These are phyloP conservation scores for Leishmania major DNA, from an alignment of 208 protist genomes.

Conservation along the genomic window DNA sequence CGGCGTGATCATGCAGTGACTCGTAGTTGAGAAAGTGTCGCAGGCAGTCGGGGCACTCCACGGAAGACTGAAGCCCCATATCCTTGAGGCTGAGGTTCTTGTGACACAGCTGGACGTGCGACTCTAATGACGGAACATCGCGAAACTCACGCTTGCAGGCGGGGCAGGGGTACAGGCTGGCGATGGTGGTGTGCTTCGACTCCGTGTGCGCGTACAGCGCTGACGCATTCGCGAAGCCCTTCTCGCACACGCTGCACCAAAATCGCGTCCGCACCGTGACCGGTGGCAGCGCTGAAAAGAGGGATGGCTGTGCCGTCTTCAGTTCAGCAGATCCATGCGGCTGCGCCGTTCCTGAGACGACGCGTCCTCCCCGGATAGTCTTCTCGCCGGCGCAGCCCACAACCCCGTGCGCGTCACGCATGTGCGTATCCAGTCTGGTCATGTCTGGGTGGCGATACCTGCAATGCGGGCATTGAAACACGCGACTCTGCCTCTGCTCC, in stretches of 20 bases:
- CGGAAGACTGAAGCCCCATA: slow-evolving; percentile 52
- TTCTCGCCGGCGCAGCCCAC: neutral
- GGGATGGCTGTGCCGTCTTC: neutral
- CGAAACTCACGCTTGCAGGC: slow-evolving; percentile 80
- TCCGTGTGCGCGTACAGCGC: slow-evolving; percentile 61
- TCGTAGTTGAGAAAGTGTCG: slow-evolving; percentile 65
- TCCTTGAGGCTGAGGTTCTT: slow-evolving; percentile 64
- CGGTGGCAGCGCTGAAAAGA: slow-evolving; percentile 10
- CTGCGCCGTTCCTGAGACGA: neutral
- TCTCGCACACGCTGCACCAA: slow-evolving; percentile 85
- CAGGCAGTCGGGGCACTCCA: slow-evolving; percentile 54
- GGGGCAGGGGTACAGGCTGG: slow-evolving; percentile 70
- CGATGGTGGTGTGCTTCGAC: slow-evolving; percentile 56
- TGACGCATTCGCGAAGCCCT: slow-evolving; percentile 58
- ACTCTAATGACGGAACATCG: slow-evolving; percentile 62
- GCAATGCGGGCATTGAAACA: slow-evolving; percentile 62
- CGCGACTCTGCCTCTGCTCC: slow-evolving; percentile 23
- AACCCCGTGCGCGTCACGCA: slow-evolving; percentile 44
- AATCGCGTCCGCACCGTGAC: slow-evolving; percentile 38
- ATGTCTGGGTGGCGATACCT: slow-evolving; percentile 34
- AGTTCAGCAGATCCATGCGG: neutral
- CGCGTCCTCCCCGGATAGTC: neutral
- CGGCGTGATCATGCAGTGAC: slow-evolving; percentile 60
- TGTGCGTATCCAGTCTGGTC: slow-evolving; percentile 45
- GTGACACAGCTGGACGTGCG: slow-evolving; percentile 58